These are phyloP conservation scores for Botryotinia narcissicola DNA, from an alignment of 2,329 filamentous ascomycete species.

Conservation along the genomic window DNA sequence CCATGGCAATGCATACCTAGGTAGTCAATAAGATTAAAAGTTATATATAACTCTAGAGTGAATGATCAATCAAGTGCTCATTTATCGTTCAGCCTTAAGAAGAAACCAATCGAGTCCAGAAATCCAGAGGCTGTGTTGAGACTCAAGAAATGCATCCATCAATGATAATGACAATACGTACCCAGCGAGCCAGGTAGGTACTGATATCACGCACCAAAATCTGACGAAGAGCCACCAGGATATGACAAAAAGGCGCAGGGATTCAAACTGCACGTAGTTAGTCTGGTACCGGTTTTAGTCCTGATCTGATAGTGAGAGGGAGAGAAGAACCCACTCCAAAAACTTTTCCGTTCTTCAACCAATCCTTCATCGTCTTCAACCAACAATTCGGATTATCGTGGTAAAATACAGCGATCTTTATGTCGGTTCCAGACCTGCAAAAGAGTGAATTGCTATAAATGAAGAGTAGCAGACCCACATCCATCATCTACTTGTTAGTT, in stretches of 20 bases:
- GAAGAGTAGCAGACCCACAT: neutral
- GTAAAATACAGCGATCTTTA: neutral
- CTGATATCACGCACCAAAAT: neutral
- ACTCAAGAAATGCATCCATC: neutral
- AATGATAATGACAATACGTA: neutral
- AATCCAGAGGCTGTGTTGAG: neutral
- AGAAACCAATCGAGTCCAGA: neutral
- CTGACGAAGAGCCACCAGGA: neutral
- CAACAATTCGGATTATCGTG: neutral
- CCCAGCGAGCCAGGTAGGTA: neutral
- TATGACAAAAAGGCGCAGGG: neutral
- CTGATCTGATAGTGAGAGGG: neutral
- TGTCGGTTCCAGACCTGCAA: neutral
- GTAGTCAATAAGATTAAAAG: neutral
- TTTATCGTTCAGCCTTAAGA: neutral
- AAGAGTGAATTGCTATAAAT: neutral
- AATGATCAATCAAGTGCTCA: neutral
- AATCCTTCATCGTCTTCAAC: conserved; percentile 1
- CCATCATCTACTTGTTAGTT: neutral
- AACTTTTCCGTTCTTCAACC: neutral
- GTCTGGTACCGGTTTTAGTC: neutral
- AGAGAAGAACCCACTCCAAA: neutral
- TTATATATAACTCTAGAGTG: neutral
- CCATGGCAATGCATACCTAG: neutral
- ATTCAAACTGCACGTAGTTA: neutral